A percentile compares a stretch with the other conserved stretches of the same genome.
phyloP scores from a whole-genome alignment of 257 asterid genomes.

The Ilex asprella region DNA sequence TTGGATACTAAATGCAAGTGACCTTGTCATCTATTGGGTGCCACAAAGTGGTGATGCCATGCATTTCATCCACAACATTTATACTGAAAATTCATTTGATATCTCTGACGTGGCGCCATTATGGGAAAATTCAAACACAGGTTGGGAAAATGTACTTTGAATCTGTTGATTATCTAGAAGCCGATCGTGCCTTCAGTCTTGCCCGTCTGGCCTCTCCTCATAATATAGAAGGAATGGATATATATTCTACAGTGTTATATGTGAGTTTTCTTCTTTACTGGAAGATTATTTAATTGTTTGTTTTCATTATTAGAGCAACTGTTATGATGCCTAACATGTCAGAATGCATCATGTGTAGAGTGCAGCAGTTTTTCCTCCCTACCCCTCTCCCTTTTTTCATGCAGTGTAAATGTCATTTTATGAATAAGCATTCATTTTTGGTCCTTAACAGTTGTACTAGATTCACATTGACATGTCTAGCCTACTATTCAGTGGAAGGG shows the following conservation, averaged over 20 bases:
- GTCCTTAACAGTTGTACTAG: too few relatives aligned
- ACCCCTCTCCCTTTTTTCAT: neutral
- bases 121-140: conserved; percentile 36
- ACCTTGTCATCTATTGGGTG: neutral
- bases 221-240: conserved; percentile 91
- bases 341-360: neutral
- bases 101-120: conserved; percentile 17
- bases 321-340: conserved; percentile 10
- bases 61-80: neutral
- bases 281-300: conserved; percentile 1
- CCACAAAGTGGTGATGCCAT: neutral
- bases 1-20: neutral
- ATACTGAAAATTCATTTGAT: neutral
- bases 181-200: conserved; percentile 81
- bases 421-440: too few relatives aligned
- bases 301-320: conserved; percentile 1
- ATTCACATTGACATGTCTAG: too few relatives aligned
- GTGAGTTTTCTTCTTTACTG: conserved; percentile 39
- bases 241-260: conserved; percentile 85
- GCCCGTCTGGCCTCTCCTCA: conserved; percentile 81
- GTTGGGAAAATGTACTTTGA: conserved; percentile 87
- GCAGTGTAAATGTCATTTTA: too few relatives aligned
- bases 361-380: neutral
- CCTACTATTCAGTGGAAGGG: too few relatives aligned
- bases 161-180: conserved; percentile 93